phyloP scores from a whole-genome alignment of 176 grass and related monocot species.

The Pontederia paniculata region DNA sequence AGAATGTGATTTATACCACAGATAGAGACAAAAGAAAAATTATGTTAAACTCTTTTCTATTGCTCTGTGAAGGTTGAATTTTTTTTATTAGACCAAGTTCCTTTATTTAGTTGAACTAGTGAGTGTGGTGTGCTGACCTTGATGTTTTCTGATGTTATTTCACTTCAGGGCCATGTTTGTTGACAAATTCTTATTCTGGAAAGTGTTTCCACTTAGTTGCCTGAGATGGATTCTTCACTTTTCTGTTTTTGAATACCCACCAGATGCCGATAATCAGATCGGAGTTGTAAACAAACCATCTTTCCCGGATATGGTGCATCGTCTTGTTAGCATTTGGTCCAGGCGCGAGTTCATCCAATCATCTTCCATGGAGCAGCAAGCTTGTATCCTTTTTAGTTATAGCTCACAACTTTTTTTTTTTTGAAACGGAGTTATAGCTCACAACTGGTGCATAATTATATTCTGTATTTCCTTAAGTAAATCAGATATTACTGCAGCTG shows the following conservation, averaged over 20 bases:
- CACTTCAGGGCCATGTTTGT: constrained; percentile 64
- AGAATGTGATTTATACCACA: too few species aligned
- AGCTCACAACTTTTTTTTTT: constrained; percentile 14
- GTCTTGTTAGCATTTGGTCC: constrained; percentile 63
- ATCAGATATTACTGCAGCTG: constrained; percentile 82
- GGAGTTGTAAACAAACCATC: constrained; percentile 35
- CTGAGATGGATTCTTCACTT: constrained; percentile 88
- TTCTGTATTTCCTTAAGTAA: constrained; percentile 35
- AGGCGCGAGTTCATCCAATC: constrained; percentile 81
- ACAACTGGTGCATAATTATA: constrained; percentile 7
- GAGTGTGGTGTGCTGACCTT: too few species aligned
- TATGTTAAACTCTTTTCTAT: too few species aligned
- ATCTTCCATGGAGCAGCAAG: constrained; percentile 95
- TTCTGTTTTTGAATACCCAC: constrained; percentile 70
- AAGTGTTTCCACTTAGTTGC: constrained; percentile 86
- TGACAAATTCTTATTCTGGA: constrained; percentile 87
- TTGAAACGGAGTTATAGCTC: constrained; percentile 13
- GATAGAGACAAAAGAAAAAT: too few species aligned
- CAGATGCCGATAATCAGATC: constrained; percentile 30
- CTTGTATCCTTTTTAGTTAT: constrained; percentile 70
- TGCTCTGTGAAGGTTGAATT: too few species aligned
- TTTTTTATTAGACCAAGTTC: too few species aligned
- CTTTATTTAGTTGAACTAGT: too few species aligned
- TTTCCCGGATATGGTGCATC: constrained; percentile 39
- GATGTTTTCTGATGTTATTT: not conserved